Evolutionary conservation across 2,329 filamentous ascomycete species (phyloP).

Genomic region (Huntiella savannae): DNA sequence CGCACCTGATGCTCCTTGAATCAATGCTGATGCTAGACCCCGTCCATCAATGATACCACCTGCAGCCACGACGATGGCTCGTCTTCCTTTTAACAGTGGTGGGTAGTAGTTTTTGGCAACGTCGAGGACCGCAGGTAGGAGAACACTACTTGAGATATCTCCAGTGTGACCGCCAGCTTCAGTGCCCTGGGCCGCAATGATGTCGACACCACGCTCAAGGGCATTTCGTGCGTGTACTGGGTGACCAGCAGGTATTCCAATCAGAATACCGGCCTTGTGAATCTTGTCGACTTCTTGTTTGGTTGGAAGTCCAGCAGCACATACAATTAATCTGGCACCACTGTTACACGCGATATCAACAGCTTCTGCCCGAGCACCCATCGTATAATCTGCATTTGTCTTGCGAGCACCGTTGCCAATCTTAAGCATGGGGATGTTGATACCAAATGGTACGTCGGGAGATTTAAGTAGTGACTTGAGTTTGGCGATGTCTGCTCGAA

Average conservation of each 20-base stretch:
- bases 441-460: constrained; percentile 62
- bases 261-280: constrained; percentile 58
- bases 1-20: constrained; percentile 73
- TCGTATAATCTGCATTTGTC: constrained; percentile 92
- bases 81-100: constrained; percentile 44
- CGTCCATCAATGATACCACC: constrained; percentile 75
- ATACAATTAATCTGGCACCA: constrained; percentile 71
- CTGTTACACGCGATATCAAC: constrained; percentile 72
- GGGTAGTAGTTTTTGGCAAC: constrained; percentile 56
- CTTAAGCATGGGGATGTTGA: constrained; percentile 82
- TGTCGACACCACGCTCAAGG: constrained; percentile 67
- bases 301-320: constrained; percentile 74
- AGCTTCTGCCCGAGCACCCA: constrained; percentile 70
- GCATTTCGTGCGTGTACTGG: constrained; percentile 84
- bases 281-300: constrained; percentile 51
- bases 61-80: constrained; percentile 69
- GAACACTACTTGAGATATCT: constrained; percentile 65
- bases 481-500: constrained; percentile 66
- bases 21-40: constrained; percentile 60
- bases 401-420: constrained; percentile 66
- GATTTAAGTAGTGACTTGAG: constrained; percentile 55
- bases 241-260: constrained; percentile 97
- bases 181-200: constrained; percentile 80
- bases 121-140: constrained; percentile 76
- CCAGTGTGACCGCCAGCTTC: constrained; percentile 91